Evolutionary conservation across 225 moss, liverwort and hornwort genomes (phyloP).

Genomic region (Climacium dendroides): DNA sequence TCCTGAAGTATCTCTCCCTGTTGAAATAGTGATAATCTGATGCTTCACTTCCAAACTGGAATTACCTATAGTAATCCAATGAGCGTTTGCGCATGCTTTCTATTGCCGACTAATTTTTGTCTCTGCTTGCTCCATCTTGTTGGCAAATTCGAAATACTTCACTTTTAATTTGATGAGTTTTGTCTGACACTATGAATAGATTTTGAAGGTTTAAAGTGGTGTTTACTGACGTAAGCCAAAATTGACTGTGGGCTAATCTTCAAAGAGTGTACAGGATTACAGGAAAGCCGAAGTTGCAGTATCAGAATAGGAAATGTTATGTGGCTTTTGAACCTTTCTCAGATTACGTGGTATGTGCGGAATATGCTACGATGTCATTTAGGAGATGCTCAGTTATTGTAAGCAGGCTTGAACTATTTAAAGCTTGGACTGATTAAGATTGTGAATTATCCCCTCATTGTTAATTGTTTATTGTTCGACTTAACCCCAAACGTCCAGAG

Average conservation of each 20-base stretch:
- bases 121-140: no score
- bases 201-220: neutral
- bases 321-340: no score
- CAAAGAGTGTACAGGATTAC: no score
- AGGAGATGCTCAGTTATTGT: neutral
- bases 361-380: neutral
- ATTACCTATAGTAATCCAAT: neutral
- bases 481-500: no score
- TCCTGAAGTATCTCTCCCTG: neutral
- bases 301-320: no score
- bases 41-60: neutral
- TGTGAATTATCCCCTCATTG: neutral
- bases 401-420: neutral
- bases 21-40: neutral
- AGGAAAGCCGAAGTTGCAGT: neutral
- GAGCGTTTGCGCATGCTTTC: neutral
- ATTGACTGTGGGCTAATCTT: neutral
- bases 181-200: neutral
- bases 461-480: no score
- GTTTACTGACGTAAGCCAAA: no score
- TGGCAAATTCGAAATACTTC: neutral
- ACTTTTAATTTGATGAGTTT: neutral
- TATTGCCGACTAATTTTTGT: neutral
- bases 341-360: no score
- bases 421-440: neutral